Evolutionary conservation across 140 eudicot species (phyloP).

Genomic region (Oenanthe javanica): DNA sequence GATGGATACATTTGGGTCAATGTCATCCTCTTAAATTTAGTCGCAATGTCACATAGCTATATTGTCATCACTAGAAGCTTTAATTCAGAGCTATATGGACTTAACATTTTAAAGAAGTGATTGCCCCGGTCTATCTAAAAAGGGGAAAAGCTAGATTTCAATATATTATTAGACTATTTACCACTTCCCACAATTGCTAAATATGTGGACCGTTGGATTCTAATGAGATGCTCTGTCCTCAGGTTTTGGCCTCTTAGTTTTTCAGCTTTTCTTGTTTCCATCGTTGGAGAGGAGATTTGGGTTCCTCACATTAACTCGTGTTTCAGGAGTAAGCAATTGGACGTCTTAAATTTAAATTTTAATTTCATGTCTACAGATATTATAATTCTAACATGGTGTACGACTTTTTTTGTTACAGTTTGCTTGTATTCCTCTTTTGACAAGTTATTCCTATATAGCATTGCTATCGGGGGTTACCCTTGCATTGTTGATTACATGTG

Average conservation of each 20-base stretch:
- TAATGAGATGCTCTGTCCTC: constrained; percentile 8
- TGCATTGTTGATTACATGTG: constrained; percentile 41
- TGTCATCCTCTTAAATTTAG: neutral
- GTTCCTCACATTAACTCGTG: constrained; percentile 48
- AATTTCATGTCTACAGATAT: neutral
- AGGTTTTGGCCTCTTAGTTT: constrained; percentile 73
- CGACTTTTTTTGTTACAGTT: constrained; percentile 30
- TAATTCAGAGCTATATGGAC: neutral
- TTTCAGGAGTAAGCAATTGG: constrained; percentile 71
- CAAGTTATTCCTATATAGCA: constrained; percentile 67
- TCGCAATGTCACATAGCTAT: neutral
- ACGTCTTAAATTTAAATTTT: constrained; percentile 17
- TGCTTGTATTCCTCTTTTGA: constrained; percentile 51
- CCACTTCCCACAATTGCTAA: neutral
- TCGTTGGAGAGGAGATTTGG: constrained; percentile 45
- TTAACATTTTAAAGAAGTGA: neutral
- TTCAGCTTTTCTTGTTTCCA: constrained; percentile 70
- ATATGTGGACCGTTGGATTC: neutral
- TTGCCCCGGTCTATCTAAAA: neutral
- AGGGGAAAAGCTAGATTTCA: neutral
- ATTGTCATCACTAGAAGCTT: neutral
- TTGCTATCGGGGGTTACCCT: constrained; percentile 51
- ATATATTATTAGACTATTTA: neutral
- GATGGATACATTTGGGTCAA: neutral
- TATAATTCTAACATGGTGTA: neutral